Base-by-base conservation (phyloP, 345 rosid genomes). In the Ceriops tagal region DNA sequence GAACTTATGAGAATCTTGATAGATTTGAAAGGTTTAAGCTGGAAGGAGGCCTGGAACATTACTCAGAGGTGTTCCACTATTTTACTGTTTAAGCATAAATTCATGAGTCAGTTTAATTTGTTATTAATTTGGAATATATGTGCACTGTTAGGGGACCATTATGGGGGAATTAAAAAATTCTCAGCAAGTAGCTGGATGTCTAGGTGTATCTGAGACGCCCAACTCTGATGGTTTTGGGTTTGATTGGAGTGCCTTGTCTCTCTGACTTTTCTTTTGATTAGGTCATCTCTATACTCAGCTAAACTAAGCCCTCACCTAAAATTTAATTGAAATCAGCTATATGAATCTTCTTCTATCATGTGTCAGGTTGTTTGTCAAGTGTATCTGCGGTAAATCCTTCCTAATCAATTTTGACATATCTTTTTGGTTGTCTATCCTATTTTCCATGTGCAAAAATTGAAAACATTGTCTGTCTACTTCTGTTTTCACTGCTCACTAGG, bases 41-140 rank as follows among this genome's bases (percentile, higher is more conserved):
- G 92, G 92, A 78, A 86, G 57, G 83, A 86, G 49, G 92, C 96
- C 61, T 89, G 91, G 95, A 82, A 77, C 75, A 87, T 89, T 69
- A 85, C 95, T 37, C 89, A 89, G 66, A 83, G 91, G 95, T 89
- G 78, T 26, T 62, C 31, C 59, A 53, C 15, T 27, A 22, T 31
- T 20, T 49, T 31, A 10, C 66, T 71, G 28, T 47, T 77, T 51
- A 51, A 46, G 18, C 9, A 30, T 19, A 43, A 64, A 58, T 57
- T 46, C 21, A 46, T 47, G 16, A 68, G 16, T 46, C 32, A n/a
- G 58, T 58, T 10, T 46, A 11, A 7, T 47, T 32, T 32, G 5
- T 16, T 34, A 13, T 37, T 39, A 18, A 0, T 56, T 49, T 59
- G 22, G 30, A 21, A 61, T 30, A 16, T 49, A 46, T 13, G 15